Evolutionary conservation across 2,329 filamentous ascomycete genomes (phyloP).

Genomic region (Alternaria ventricosa): DNA sequence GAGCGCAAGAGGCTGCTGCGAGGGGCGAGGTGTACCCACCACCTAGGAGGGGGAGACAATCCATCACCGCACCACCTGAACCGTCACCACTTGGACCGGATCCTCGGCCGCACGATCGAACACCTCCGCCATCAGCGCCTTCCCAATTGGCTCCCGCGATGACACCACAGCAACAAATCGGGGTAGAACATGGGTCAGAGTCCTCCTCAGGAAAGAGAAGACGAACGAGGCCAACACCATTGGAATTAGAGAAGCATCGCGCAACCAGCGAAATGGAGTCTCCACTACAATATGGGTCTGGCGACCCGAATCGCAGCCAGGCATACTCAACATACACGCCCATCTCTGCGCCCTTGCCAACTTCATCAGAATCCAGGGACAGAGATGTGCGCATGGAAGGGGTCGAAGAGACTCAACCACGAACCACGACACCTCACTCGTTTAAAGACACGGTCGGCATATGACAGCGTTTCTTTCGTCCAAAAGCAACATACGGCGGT

Average conservation of each 20-base stretch:
- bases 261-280: constrained; percentile 39
- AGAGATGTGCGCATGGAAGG: constrained; percentile 47
- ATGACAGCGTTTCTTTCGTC: constrained; percentile 48
- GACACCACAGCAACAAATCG: constrained; percentile 39
- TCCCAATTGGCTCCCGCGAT: constrained; percentile 25
- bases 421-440: constrained; percentile 50
- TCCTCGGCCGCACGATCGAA: constrained; percentile 32
- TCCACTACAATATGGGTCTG: constrained; percentile 37
- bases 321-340: constrained; percentile 45
- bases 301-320: constrained; percentile 35
- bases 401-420: constrained; percentile 47
- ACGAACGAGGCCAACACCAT: constrained; percentile 39
- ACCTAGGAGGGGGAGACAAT: constrained; percentile 42
- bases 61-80: constrained; percentile 37
- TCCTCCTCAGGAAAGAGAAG: constrained; percentile 47
- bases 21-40: constrained; percentile 50
- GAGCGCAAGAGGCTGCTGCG: constrained; percentile 50
- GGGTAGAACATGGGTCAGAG: constrained; percentile 37
- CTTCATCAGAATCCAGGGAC: constrained; percentile 41
- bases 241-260: constrained; percentile 42
- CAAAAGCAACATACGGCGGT: constrained; percentile 48
- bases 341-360: constrained; percentile 44
- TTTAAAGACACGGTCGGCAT: constrained; percentile 54
- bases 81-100: constrained; percentile 31
- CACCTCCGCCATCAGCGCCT: constrained; percentile 34